phyloP scores from a whole-genome alignment of 2,329 filamentous ascomycete species.

The Fusarium continuum region DNA sequence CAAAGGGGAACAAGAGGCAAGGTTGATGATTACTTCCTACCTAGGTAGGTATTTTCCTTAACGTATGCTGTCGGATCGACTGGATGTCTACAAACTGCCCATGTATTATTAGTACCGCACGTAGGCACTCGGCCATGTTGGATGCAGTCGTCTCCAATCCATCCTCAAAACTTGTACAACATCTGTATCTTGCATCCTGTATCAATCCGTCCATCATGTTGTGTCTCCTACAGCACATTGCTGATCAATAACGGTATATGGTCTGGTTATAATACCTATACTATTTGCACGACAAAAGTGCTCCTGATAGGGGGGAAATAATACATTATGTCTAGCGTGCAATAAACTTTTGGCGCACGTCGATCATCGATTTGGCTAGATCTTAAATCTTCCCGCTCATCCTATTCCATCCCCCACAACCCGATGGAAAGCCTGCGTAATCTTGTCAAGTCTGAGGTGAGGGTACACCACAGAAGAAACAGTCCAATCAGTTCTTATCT shows the following conservation, averaged over 20 bases:
- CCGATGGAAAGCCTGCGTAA: neutral
- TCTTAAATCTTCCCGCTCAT: neutral
- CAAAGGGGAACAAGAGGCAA: neutral
- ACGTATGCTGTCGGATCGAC: neutral
- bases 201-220: neutral
- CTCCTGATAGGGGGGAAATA: too few species aligned
- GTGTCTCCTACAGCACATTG: neutral
- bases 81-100: neutral
- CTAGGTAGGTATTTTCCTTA: neutral
- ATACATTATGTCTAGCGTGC: too few species aligned
- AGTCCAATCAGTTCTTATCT: neutral
- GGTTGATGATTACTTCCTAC: neutral
- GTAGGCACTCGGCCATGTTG: neutral
- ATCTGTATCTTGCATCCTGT: constrained; percentile 8
- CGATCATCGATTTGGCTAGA: neutral
- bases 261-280: too few species aligned
- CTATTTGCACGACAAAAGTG: too few species aligned
- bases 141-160: neutral
- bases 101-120: neutral
- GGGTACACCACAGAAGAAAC: neutral
- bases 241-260: neutral
- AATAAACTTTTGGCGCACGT: neutral
- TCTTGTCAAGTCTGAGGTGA: neutral
- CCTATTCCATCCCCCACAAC: neutral
- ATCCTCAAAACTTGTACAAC: constrained; percentile 1